Conservation (phyloP, 768 basidiomycete species). For the Amanita rimosa region DNA sequence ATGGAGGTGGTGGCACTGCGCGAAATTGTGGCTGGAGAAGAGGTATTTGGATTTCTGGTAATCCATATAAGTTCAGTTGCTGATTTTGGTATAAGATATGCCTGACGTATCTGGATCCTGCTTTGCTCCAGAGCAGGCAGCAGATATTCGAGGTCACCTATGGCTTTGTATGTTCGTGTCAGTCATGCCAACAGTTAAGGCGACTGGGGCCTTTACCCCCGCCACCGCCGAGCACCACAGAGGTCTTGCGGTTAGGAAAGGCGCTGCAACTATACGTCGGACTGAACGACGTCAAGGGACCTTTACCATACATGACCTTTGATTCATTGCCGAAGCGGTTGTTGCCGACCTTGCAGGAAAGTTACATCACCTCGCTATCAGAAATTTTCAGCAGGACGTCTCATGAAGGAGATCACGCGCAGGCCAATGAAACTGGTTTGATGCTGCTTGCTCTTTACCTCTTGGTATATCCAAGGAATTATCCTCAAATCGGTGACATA, state of each 20-base stretch:
- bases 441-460: slow-evolving; percentile 56
- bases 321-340: slow-evolving; percentile 30
- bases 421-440: slow-evolving; percentile 42
- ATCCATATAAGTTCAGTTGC: neutral
- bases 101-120: slow-evolving; percentile 72
- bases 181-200: slow-evolving; percentile 39
- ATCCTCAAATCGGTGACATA: slow-evolving; percentile 79
- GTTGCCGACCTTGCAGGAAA: slow-evolving; percentile 38
- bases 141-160: slow-evolving; percentile 51
- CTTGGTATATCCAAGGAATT: slow-evolving; percentile 62
- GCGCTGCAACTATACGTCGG: slow-evolving; percentile 28
- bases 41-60: slow-evolving; percentile 30
- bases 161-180: slow-evolving; percentile 55
- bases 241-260: slow-evolving; percentile 18
- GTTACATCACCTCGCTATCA: slow-evolving; percentile 45
- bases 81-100: slow-evolving; percentile 36
- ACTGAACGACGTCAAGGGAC: slow-evolving; percentile 14
- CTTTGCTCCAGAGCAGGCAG: slow-evolving; percentile 48
- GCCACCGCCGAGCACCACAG: slow-evolving; percentile 26
- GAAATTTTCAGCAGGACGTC: slow-evolving; percentile 59
- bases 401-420: slow-evolving; percentile 47
- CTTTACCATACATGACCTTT: slow-evolving; percentile 19
- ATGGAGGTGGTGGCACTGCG: slow-evolving; percentile 63
- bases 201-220: slow-evolving; percentile 24
- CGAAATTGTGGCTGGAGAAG: slow-evolving; percentile 45